Conservation (phyloP, 345 rosid genomes). For the Eucalyptus coolabah region DNA sequence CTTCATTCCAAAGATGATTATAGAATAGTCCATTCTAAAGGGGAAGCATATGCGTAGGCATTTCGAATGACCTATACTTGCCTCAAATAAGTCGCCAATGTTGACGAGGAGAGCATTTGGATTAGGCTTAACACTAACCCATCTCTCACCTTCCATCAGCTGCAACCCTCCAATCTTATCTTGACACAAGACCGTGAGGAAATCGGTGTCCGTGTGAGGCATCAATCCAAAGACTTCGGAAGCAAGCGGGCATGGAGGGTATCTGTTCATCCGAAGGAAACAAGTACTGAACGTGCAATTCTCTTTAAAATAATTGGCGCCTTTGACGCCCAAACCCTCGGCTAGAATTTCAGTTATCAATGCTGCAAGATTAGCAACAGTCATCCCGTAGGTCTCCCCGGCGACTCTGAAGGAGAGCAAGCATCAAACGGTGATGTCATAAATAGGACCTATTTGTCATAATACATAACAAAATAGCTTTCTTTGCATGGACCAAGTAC, state of each 20-base stretch:
- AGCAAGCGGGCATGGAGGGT: constrained; percentile 51
- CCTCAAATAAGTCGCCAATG: constrained; percentile 80
- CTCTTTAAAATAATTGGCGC: constrained; percentile 21
- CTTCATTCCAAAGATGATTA: background rate
- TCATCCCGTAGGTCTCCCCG: background rate
- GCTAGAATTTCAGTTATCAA: background rate
- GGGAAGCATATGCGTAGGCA: background rate
- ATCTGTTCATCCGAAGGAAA: constrained; percentile 58
- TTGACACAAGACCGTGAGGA: constrained; percentile 50
- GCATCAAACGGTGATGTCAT: background rate
- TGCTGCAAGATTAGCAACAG: background rate
- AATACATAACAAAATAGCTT: background rate
- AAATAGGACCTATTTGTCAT: background rate
- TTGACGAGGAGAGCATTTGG: constrained; percentile 46
- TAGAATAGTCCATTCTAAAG: background rate
- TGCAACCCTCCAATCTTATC: constrained; percentile 66
- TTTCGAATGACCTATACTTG: background rate
- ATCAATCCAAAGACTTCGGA: constrained; percentile 43
- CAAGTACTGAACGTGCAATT: constrained; percentile 21
- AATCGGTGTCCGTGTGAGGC: constrained; percentile 70
- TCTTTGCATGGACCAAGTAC: background rate
- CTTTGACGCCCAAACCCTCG: constrained; percentile 16
- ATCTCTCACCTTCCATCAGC: constrained; percentile 29
- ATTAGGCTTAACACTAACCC: constrained; percentile 54
- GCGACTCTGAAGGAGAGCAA: background rate